These are phyloP conservation scores for Erodium maritimum DNA, from an alignment of 345 rosid species.

Conservation along the genomic window DNA sequence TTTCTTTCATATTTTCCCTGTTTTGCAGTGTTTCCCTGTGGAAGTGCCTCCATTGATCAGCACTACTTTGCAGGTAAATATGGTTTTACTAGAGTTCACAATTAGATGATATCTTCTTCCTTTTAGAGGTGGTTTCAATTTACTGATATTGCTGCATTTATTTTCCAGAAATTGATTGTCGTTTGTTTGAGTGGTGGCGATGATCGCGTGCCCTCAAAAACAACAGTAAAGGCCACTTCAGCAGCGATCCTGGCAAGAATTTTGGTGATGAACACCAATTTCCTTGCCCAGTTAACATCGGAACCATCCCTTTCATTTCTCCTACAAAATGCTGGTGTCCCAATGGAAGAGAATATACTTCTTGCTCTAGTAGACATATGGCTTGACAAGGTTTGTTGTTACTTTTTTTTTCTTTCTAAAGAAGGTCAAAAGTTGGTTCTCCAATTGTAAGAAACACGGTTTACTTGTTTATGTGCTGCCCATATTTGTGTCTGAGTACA, in stretches of 20 bases:
- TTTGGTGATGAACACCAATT: slow-evolving; percentile 88
- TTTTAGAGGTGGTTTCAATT: slow-evolving; percentile 6
- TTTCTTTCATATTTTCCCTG: not conserved
- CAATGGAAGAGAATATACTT: slow-evolving; percentile 60
- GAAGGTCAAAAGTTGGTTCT: slow-evolving; percentile 2
- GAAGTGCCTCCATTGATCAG: slow-evolving; percentile 78
- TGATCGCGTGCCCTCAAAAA: slow-evolving; percentile 68
- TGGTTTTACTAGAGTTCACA: slow-evolving; percentile 8
- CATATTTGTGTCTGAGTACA: not conserved
- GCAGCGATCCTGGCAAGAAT: slow-evolving; percentile 84
- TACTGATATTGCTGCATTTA: slow-evolving; percentile 7
- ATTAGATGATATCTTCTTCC: slow-evolving; percentile 1
- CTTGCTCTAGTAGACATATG: slow-evolving; percentile 83
- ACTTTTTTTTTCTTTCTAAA: too few relatives aligned
- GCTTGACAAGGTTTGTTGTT: slow-evolving; percentile 82
- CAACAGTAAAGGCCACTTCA: slow-evolving; percentile 71
- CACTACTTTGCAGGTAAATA: slow-evolving; percentile 68
- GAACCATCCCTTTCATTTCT: slow-evolving; percentile 62
- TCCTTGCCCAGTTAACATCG: slow-evolving; percentile 76
- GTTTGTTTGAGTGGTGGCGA: slow-evolving; percentile 87
- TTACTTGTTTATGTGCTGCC: not conserved
- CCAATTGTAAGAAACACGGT: not conserved
- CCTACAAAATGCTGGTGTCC: slow-evolving; percentile 66
- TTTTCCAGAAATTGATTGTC: slow-evolving; percentile 59
- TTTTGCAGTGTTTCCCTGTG: slow-evolving; percentile 68